These are phyloP conservation scores for Plantago ovata DNA, from an alignment of 257 asterid species.

Conservation along the genomic window DNA sequence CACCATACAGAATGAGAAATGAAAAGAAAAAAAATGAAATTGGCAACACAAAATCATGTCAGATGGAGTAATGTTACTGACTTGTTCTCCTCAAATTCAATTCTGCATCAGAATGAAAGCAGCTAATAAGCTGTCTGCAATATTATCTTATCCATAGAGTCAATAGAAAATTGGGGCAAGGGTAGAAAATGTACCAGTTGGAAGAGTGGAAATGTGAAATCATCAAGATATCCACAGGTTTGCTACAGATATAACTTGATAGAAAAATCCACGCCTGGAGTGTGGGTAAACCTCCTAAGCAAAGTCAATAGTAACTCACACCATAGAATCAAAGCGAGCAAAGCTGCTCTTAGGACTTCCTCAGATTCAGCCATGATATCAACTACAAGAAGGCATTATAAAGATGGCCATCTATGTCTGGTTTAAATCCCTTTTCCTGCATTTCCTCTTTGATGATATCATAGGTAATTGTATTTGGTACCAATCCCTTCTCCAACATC, in stretches of 20 bases:
- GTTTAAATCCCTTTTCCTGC: constrained; percentile 83
- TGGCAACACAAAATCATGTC: background rate
- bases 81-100: background rate
- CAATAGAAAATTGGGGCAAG: background rate
- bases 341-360: background rate
- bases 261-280: background rate
- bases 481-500: constrained; percentile 92
- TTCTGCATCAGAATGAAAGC: background rate
- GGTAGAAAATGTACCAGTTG: constrained; percentile 1
- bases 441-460: constrained; percentile 69
- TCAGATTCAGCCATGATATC: constrained; percentile 5
- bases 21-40: too few relatives aligned
- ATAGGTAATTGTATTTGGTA: constrained; percentile 67
- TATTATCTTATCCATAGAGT: background rate
- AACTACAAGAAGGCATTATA: constrained; percentile 36
- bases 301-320: background rate
- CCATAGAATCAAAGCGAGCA: background rate
- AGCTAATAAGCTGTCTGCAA: background rate
- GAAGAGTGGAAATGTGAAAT: constrained; percentile 14
- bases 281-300: background rate
- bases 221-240: background rate
- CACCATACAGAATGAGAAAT: too few relatives aligned
- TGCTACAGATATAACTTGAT: background rate
- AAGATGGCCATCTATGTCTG: constrained; percentile 82
- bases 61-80: background rate